Conservation (phyloP, 352 stramenopile species). For the Pythium volutum region DNA sequence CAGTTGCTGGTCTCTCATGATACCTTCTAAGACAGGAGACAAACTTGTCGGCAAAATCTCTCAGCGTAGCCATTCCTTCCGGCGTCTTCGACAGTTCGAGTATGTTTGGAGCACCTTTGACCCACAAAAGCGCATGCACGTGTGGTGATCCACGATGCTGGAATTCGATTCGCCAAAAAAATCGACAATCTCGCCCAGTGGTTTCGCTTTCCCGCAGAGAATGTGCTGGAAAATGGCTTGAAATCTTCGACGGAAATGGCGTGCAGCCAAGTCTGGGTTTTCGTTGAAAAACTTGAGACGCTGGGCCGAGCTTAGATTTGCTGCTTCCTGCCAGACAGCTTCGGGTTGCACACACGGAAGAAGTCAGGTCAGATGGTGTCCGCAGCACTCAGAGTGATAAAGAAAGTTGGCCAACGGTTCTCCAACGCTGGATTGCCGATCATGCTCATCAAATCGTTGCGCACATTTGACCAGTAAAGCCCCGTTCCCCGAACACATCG, state of each 20-base stretch:
- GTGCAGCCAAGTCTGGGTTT: background rate
- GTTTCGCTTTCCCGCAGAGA: constrained; percentile 1
- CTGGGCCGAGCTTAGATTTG: background rate
- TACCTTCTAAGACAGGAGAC: background rate
- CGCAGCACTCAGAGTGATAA: background rate
- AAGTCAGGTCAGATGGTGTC: constrained; percentile 17
- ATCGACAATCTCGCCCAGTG: constrained; percentile 24
- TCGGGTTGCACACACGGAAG: constrained; percentile 10
- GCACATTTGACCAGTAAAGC: constrained; percentile 21
- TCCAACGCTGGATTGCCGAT: constrained; percentile 18
- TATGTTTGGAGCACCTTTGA: constrained; percentile 17
- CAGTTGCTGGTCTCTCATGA: too few relatives aligned
- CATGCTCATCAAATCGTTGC: constrained; percentile 20
- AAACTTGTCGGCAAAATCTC: background rate
- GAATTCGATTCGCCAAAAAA: constrained; percentile 31
- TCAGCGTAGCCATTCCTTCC: background rate
- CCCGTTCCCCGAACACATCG: constrained; percentile 12
- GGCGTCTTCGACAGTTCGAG: constrained; percentile 12
- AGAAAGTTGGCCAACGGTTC: background rate
- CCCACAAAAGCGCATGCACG: constrained; percentile 26
- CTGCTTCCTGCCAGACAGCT: background rate
- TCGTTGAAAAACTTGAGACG: background rate
- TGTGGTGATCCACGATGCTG: constrained; percentile 24
- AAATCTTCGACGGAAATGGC: constrained; percentile 22
- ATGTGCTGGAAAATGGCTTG: constrained; percentile 20